A percentile compares a stretch with the other conserved stretches of the same genome.
phyloP scores from a whole-genome alignment of 306 rosid genomes.

The Lotus japonicus region DNA sequence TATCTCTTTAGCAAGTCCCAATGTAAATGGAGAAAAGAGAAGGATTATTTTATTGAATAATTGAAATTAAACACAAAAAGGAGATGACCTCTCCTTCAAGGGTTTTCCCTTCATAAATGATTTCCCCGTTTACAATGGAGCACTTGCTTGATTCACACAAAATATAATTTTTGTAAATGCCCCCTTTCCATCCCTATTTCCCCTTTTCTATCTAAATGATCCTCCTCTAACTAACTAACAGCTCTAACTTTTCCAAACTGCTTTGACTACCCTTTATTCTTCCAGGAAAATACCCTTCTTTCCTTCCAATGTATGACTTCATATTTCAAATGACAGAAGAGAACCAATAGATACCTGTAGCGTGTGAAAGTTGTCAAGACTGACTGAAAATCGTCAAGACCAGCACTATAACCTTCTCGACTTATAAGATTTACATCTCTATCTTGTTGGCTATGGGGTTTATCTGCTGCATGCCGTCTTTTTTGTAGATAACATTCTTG shows the following conservation, averaged over 20 bases:
- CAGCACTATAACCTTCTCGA: constrained; percentile 72
- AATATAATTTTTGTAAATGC: not conserved
- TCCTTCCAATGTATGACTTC: too few species aligned
- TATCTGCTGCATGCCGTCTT: constrained; percentile 63
- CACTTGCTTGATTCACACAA: not conserved
- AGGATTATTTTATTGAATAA: not conserved
- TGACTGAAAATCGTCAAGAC: constrained; percentile 90
- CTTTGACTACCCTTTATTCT: too few species aligned
- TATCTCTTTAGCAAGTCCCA: constrained; percentile 13
- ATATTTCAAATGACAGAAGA: not conserved
- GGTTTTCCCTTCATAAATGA: not conserved
- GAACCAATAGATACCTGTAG: constrained; percentile 56
- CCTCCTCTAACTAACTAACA: too few species aligned
- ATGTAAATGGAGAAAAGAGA: not conserved
- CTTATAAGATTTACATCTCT: constrained; percentile 46
- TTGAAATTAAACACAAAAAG: not conserved
- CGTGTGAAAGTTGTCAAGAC: constrained; percentile 83
- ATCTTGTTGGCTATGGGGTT: constrained; percentile 51
- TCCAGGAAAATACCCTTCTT: too few species aligned
- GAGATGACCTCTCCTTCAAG: not conserved
- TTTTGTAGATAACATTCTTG: constrained; percentile 98
- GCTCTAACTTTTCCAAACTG: too few species aligned
- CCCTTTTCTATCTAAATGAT: not conserved
- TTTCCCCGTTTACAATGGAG: not conserved
- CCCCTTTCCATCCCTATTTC: not conserved